These are phyloP conservation scores for Phytophthora pini DNA, from an alignment of 352 stramenopile species.

Conservation along the genomic window DNA sequence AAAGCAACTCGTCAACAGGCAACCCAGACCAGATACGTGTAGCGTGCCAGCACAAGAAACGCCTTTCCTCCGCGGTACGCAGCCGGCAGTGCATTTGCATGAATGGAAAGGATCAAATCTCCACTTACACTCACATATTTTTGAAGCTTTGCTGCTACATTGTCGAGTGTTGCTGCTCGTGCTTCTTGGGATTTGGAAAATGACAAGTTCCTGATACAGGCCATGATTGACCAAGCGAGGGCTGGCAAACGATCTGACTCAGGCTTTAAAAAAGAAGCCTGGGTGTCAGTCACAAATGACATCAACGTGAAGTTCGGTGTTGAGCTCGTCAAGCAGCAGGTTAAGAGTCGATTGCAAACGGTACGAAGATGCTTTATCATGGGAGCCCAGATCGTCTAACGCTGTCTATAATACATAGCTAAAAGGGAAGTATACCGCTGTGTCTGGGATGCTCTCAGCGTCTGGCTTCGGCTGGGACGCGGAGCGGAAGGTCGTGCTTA, in stretches of 20 bases:
- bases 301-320: not conserved
- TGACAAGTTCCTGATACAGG: not conserved
- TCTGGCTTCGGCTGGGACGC: constrained; percentile 9
- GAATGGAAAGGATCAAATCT: no score
- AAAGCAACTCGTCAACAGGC: no score
- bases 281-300: not conserved
- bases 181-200: not conserved
- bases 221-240: not conserved
- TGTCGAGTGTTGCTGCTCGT: not conserved
- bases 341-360: constrained; percentile 3
- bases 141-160: no score
- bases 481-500: not conserved
- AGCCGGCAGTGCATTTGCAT: no score
- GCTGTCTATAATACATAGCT: not conserved
- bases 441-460: not conserved
- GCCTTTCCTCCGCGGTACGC: no score
- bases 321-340: not conserved
- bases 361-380: not conserved
- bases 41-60: no score
- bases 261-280: not conserved
- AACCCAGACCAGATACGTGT: no score
- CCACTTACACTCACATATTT: no score
- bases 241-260: not conserved
- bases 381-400: not conserved
- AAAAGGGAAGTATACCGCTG: not conserved